phyloP scores from a whole-genome alignment of 2,329 filamentous ascomycete genomes.

The Tolypocladium guangdongense region DNA sequence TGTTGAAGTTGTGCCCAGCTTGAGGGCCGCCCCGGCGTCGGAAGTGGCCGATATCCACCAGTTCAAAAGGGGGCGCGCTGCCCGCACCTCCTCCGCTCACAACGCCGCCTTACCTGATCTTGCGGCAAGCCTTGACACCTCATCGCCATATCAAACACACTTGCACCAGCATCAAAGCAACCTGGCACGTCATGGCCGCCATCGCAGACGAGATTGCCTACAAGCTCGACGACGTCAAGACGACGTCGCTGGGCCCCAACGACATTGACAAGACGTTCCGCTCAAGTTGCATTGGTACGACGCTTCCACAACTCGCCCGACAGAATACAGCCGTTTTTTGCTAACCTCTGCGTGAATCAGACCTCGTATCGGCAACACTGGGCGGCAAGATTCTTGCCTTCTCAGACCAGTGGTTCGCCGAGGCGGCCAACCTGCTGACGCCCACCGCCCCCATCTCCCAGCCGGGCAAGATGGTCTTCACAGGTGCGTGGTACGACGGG shows the following conservation, averaged over 20 bases:
- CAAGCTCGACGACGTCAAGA: conserved; percentile 42
- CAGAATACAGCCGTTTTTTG: no score
- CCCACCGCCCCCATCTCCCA: conserved; percentile 52
- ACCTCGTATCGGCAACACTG: conserved; percentile 48
- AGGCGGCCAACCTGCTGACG: conserved; percentile 52
- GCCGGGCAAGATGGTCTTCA: conserved; percentile 57
- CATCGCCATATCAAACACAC: neutral
- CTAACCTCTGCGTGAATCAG: conserved; percentile 21
- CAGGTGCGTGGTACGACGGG: conserved; percentile 61
- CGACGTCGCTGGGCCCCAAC: conserved; percentile 35
- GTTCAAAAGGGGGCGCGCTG: neutral
- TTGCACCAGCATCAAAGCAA: neutral
- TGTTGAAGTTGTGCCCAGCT: neutral
- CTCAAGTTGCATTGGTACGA: conserved; percentile 49
- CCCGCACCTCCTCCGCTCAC: neutral
- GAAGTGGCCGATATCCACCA: conserved; percentile 5
- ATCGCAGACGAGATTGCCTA: conserved; percentile 39
- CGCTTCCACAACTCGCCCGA: conserved; percentile 2
- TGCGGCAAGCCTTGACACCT: neutral
- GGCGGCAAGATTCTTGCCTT: conserved; percentile 54
- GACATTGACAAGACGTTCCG: conserved; percentile 52
- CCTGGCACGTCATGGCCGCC: conserved; percentile 17
- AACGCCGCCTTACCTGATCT: neutral
- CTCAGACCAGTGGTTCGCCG: conserved; percentile 60
- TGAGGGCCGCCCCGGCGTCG: neutral